Percentiles rank a stretch among this genome's conserved stretches.
These are phyloP conservation scores for Phragmites australis DNA, from an alignment of 176 grass and related monocot genomes.

Conservation along the genomic window DNA sequence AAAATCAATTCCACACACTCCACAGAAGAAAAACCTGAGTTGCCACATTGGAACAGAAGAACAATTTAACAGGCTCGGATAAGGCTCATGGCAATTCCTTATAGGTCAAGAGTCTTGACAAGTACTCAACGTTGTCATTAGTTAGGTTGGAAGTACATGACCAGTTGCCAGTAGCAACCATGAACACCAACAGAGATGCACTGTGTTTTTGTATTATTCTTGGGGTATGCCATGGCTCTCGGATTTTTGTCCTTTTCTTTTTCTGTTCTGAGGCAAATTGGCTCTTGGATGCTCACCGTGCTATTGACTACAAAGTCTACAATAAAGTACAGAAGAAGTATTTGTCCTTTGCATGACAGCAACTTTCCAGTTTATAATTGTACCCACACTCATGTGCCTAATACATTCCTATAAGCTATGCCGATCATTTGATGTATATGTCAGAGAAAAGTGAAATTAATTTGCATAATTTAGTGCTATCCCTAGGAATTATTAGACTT, in stretches of 20 bases:
- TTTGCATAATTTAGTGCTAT: not conserved
- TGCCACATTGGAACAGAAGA: conserved; percentile 17
- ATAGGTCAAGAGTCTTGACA: conserved; percentile 12
- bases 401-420: not conserved
- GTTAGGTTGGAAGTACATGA: conserved; percentile 35
- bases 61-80: conserved; percentile 24
- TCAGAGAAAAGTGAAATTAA: not conserved
- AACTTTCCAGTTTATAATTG: not conserved
- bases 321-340: not conserved
- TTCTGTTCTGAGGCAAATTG: not conserved
- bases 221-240: not conserved
- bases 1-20: conserved; percentile 2
- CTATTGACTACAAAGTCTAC: not conserved
- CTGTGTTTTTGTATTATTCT: not conserved
- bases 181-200: not conserved
- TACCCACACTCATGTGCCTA: not conserved
- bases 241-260: not conserved
- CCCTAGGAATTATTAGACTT: not conserved
- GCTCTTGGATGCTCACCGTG: not conserved
- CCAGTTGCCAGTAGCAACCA: not conserved
- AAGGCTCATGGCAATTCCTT: conserved; percentile 24
- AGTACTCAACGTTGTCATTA: not conserved
- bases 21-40: not conserved
- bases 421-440: not conserved
- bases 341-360: not conserved